Evolutionary conservation across 225 moss, liverwort and hornwort genomes (phyloP).

Genomic region (Anthoceros angustus): DNA sequence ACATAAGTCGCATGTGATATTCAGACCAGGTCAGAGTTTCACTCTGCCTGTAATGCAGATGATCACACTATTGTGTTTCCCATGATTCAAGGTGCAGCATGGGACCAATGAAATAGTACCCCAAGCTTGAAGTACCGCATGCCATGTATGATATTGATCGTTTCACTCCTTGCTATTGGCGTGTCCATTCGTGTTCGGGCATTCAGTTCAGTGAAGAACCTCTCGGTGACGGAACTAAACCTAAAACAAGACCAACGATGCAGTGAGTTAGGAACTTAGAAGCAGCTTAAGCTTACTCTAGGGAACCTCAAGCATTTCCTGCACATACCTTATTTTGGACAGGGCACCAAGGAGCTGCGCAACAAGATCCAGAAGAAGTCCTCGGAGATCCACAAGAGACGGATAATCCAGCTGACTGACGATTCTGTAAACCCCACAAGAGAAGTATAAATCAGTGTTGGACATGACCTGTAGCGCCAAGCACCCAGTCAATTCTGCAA

Average conservation of each 20-base stretch:
- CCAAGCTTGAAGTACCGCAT: constrained; percentile 99
- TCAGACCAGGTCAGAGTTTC: background rate
- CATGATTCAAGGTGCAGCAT: constrained; percentile 3
- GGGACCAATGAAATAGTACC: constrained; percentile 24
- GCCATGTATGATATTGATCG: constrained; percentile 83
- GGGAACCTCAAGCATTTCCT: background rate
- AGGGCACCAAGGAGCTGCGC: constrained; percentile 93
- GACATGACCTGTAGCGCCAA: background rate
- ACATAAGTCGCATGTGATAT: background rate
- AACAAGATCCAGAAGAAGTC: constrained; percentile 85
- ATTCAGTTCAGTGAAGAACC: constrained; percentile 68
- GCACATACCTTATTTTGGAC: constrained; percentile 66
- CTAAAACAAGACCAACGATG: constrained; percentile 24
- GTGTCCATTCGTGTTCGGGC: constrained; percentile 49
- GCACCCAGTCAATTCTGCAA: too few species aligned
- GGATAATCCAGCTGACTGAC: constrained; percentile 91
- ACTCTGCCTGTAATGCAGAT: background rate
- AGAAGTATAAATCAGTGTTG: background rate
- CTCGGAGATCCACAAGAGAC: constrained; percentile 85
- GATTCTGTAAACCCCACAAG: constrained; percentile 26
- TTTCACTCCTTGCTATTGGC: constrained; percentile 56
- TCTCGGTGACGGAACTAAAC: constrained; percentile 83
- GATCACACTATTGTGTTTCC: constrained; percentile 7
- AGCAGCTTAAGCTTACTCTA: background rate
- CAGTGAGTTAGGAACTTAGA: background rate